These are phyloP conservation scores for Fusarium algeriense DNA, from an alignment of 2,329 filamentous ascomycete genomes.

Conservation along the genomic window DNA sequence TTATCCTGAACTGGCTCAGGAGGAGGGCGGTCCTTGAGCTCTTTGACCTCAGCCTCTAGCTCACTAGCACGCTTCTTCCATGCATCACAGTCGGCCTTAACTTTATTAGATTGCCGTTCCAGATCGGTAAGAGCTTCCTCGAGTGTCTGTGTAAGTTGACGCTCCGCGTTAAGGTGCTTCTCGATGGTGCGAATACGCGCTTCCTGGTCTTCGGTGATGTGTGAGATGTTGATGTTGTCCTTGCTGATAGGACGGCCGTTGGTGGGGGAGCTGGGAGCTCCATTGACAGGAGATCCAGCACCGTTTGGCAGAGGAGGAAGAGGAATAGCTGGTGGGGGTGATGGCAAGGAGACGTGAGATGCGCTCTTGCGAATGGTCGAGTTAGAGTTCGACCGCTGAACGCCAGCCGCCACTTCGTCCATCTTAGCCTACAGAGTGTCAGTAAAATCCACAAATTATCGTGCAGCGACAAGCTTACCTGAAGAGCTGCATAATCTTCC, in stretches of 20 bases:
- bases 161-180: slow-evolving; percentile 95
- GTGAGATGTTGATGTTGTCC: slow-evolving; percentile 74
- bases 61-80: slow-evolving; percentile 89
- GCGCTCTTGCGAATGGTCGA: slow-evolving; percentile 86
- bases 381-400: slow-evolving; percentile 70
- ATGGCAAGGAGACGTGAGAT: slow-evolving; percentile 86
- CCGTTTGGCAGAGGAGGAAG: slow-evolving; percentile 85
- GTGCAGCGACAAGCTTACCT: slow-evolving; percentile 68
- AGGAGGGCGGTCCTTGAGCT: slow-evolving; percentile 66
- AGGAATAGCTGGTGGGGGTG: slow-evolving; percentile 95
- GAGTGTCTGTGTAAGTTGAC: slow-evolving; percentile 93
- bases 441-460: slow-evolving; percentile 34
- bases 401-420: slow-evolving; percentile 61
- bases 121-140: slow-evolving; percentile 96
- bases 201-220: slow-evolving; percentile 94
- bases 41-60: slow-evolving; percentile 79
- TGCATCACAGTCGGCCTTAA: slow-evolving; percentile 88
- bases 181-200: slow-evolving; percentile 95
- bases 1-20: slow-evolving; percentile 64
- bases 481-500: slow-evolving; percentile 79
- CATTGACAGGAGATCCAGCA: slow-evolving; percentile 61
- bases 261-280: slow-evolving; percentile 62
- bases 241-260: slow-evolving; percentile 82
- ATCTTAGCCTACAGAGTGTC: slow-evolving; percentile 67
- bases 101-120: slow-evolving; percentile 90